Base-by-base conservation (phyloP, 495 filamentous ascomycete genomes). In the Xylaria cubensis region DNA sequence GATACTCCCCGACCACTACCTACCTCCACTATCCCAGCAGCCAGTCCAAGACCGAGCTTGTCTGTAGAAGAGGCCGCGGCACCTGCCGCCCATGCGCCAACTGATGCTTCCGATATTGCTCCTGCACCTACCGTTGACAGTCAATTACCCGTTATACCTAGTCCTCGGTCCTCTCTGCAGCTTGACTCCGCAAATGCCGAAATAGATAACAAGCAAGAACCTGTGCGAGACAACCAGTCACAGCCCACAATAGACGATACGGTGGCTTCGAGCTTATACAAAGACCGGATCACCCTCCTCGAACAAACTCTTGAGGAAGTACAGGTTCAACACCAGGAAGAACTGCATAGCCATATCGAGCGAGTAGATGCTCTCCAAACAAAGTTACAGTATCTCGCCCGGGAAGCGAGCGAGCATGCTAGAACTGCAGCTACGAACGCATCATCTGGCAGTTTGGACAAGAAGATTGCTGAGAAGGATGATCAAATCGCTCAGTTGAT, bases 321-420 rank as follows among this genome's bases (percentile, higher is more conserved):
- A 3, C 88, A 92, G 58, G 78, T 84, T 34, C 89, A 90, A 64
- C 86, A 92, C 76, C 93, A 94, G 69, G 92, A 94, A 76, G 94
- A 97, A 77, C 86, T 92, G 21, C 89, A 96, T 74, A 86, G 83
- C 13, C 95, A 97, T 70, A 88, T 95, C 15, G 96, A 98, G 81
- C 90, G 93, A 3, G 97, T 98, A 50, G 96, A 98, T 81, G 92
- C 97, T 24, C 84, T 99, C 12, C 92, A 97, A 78, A 89, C 93
- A 8, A 98, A 98, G 77, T 85, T 99, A 34, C 90, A 93, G 68
- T 97, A 95, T 78, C 86, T 98, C 5, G 90, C 94, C 3, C 91
- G 90, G 67, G 91, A 94, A 73, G 90, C 91, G 46, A 89, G 91
- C 1, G 92, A 93, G 39, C 85, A 91, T 0, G 91, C 94, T 6